A percentile compares a stretch with the other conserved stretches of the same genome.
Conservation (phyloP, 495 filamentous ascomycete genomes). For the Neurospora discreta region DNA sequence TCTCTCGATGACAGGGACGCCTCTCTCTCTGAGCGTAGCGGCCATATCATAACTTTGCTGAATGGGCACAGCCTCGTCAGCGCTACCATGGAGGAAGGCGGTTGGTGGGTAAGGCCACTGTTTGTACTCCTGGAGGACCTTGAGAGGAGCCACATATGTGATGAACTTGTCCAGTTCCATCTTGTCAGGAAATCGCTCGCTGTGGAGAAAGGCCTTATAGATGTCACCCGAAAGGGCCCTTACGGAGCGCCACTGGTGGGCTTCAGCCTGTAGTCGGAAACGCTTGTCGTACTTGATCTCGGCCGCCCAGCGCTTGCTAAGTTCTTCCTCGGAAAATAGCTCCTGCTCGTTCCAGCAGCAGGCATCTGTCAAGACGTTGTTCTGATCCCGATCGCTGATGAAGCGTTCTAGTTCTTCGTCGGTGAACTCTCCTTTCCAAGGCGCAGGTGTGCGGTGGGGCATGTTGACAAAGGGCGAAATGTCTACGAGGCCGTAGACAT, state of each 20-base stretch:
- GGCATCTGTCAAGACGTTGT: constrained; percentile 12
- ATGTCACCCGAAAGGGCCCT: neutral
- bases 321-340: constrained; percentile 1
- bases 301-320: constrained; percentile 12
- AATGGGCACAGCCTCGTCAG: constrained; percentile 11
- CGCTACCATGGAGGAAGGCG: constrained; percentile 18
- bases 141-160: constrained; percentile 8
- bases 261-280: constrained; percentile 16
- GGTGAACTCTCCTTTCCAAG: constrained; percentile 13
- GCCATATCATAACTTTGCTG: constrained; percentile 16
- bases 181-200: constrained; percentile 13
- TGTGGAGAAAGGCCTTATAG: constrained; percentile 11
- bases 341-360: constrained; percentile 16
- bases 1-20: constrained; percentile 13
- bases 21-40: constrained; percentile 4
- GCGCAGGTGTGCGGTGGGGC: neutral
- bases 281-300: constrained; percentile 11
- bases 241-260: constrained; percentile 12
- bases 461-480: constrained; percentile 3
- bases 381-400: constrained; percentile 10
- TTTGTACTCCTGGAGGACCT: constrained; percentile 6
- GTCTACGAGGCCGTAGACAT: constrained; percentile 18
- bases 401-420: constrained; percentile 9
- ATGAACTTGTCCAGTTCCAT: constrained; percentile 9
- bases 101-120: constrained; percentile 14